Conservation (phyloP, 2,329 filamentous ascomycete species). For the Bipolaris zeicola region DNA sequence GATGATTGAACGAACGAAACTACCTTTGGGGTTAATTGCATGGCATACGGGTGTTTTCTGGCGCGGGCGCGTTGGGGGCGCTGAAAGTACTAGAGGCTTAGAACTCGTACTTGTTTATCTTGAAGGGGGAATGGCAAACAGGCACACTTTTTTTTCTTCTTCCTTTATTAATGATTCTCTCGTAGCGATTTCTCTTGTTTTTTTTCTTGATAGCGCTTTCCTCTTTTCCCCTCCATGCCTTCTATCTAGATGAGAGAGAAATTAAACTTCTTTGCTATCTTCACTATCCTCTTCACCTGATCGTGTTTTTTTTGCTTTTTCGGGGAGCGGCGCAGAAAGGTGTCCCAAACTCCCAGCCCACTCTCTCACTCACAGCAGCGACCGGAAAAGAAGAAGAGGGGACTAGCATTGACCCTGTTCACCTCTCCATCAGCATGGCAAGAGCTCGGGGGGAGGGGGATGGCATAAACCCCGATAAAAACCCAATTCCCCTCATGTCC, state of each 20-base stretch:
- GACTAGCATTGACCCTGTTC: too few relatives aligned
- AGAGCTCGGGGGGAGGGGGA: too few relatives aligned
- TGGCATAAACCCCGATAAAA: too few relatives aligned
- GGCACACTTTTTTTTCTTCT: conserved; percentile 1
- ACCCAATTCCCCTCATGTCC: too few relatives aligned
- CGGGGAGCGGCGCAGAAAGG: too few relatives aligned
- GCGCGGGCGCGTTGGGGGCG: not conserved
- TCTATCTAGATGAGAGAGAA: not conserved
- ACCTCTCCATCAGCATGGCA: too few relatives aligned
- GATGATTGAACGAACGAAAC: not conserved
- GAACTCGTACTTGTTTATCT: conserved; percentile 13
- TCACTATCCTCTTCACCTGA: not conserved
- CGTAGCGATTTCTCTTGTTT: conserved; percentile 7
- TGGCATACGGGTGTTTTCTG: conserved; percentile 28
- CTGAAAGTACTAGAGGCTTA: conserved; percentile 21
- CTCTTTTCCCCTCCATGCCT: not conserved
- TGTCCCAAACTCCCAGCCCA: too few relatives aligned
- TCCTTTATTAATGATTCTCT: conserved; percentile 9
- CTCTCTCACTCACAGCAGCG: too few relatives aligned
- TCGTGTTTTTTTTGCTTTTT: not conserved
- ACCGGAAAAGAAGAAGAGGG: too few relatives aligned
- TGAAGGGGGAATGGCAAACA: not conserved
- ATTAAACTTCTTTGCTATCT: not conserved
- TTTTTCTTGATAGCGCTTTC: not conserved
- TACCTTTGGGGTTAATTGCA: conserved; percentile 11